Percentiles rank a stretch among this genome's conserved stretches.
Conservation (phyloP, 179 eudicot species). For the Patellifolia procumbens region DNA sequence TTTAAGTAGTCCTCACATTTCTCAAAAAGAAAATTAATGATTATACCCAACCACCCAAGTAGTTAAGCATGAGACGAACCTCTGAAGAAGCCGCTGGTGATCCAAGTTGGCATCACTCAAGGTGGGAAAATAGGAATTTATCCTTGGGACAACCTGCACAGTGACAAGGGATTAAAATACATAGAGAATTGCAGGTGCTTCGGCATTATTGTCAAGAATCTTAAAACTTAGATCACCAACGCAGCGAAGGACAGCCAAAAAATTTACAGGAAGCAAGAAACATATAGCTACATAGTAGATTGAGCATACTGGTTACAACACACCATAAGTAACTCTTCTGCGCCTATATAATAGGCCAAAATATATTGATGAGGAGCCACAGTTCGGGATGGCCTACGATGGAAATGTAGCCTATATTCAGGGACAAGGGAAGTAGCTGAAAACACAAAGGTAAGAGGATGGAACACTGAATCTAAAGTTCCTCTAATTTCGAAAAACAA, state of each 20-base stretch:
- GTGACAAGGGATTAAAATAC: conserved; percentile 16
- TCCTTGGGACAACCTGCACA: conserved; percentile 76
- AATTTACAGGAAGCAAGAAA: not conserved
- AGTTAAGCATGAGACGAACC: conserved; percentile 43
- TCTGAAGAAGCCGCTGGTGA: conserved; percentile 72
- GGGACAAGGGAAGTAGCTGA: too few relatives aligned
- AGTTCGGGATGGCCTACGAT: too few relatives aligned
- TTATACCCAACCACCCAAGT: not conserved
- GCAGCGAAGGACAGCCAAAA: not conserved
- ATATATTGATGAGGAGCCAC: not conserved
- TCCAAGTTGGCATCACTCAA: conserved; percentile 77
- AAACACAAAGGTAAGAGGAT: too few relatives aligned
- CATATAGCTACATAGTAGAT: not conserved
- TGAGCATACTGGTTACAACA: not conserved
- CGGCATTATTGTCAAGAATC: not conserved
- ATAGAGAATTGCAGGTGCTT: not conserved
- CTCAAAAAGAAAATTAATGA: not conserved
- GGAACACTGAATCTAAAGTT: too few relatives aligned
- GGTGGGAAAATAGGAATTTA: conserved; percentile 69
- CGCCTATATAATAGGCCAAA: not conserved
- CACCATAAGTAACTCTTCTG: not conserved
- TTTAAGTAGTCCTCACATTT: not conserved
- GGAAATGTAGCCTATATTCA: too few relatives aligned
- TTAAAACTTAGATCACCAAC: conserved; percentile 4
- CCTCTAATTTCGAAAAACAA: too few relatives aligned